These are phyloP conservation scores for Malus sylvestris DNA, from an alignment of 306 rosid species.

Conservation along the genomic window DNA sequence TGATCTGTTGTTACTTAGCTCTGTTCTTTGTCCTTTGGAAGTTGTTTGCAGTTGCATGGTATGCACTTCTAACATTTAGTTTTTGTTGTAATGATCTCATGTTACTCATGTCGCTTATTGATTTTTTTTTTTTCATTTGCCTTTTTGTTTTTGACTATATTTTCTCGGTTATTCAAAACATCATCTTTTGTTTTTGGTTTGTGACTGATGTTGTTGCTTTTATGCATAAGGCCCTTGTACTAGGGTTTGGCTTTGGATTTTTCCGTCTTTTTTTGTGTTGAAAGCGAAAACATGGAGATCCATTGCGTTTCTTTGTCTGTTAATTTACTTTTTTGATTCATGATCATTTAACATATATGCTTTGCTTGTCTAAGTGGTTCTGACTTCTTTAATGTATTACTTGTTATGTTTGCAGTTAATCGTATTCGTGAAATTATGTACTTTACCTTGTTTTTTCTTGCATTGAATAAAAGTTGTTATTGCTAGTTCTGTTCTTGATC, in stretches of 20 bases:
- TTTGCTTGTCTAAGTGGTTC: not conserved
- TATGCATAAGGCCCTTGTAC: not conserved
- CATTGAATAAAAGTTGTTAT: constrained; percentile 1
- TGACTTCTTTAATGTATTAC: not conserved
- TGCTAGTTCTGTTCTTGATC: constrained; percentile 11
- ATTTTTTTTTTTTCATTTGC: not conserved
- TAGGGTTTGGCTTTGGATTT: not conserved
- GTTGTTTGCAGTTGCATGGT: not conserved
- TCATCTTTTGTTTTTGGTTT: not conserved
- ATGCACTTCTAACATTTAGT: not conserved
- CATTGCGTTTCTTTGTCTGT: not conserved
- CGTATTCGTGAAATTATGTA: not conserved
- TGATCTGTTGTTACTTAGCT: not conserved
- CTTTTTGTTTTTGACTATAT: not conserved
- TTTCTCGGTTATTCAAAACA: not conserved
- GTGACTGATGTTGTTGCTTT: not conserved
- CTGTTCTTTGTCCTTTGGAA: not conserved
- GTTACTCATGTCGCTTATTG: not conserved
- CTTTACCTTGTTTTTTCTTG: not conserved
- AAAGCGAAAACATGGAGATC: not conserved
- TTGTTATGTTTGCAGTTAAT: not conserved
- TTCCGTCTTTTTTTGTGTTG: not conserved
- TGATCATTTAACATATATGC: not conserved
- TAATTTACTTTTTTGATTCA: not conserved
- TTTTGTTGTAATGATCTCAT: not conserved